Percentiles rank a stretch among this genome's conserved stretches.
Conservation (phyloP, 2,329 filamentous ascomycete genomes). For the Pleoardoris graminearum region DNA sequence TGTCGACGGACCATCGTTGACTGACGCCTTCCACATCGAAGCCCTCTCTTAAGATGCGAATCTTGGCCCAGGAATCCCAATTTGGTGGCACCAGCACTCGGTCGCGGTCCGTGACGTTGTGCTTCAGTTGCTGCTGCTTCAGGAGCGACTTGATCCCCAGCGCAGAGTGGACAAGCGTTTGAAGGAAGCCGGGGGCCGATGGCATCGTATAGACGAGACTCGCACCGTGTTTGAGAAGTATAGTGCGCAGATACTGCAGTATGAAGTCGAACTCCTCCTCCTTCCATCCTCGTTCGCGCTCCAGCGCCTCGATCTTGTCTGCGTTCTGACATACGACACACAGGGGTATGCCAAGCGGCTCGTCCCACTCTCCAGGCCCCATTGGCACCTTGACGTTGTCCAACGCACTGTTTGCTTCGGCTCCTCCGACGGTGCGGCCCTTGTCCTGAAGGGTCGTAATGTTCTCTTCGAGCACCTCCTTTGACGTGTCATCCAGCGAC, state of each 20-base stretch:
- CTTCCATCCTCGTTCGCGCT: conserved; percentile 89
- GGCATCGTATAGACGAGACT: conserved; percentile 54
- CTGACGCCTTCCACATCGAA: conserved; percentile 91
- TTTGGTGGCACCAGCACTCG: conserved; percentile 94
- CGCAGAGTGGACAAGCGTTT: conserved; percentile 79
- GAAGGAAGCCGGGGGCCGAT: conserved; percentile 70
- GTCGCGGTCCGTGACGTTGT: conserved; percentile 90
- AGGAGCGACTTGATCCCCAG: conserved; percentile 83
- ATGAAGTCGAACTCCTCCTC: conserved; percentile 97
- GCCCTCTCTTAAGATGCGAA: conserved; percentile 84
- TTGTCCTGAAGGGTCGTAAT: conserved; percentile 77
- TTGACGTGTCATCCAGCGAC: conserved; percentile 73
- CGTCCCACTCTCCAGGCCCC: conserved; percentile 91
- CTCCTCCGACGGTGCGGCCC: conserved; percentile 28
- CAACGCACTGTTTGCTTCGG: conserved; percentile 33
- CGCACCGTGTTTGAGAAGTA: conserved; percentile 76
- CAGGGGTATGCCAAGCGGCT: conserved; percentile 80
- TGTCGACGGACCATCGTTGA: conserved; percentile 82
- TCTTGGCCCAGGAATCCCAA: conserved; percentile 99
- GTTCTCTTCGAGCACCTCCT: conserved; percentile 82
- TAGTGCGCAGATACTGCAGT: conserved; percentile 86
- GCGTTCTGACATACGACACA: conserved; percentile 97
- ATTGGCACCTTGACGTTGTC: conserved; percentile 65
- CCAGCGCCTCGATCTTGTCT: conserved; percentile 86
- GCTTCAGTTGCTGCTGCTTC: conserved; percentile 48